Conservation (phyloP, 345 rosid genomes). For the Populus pruinosa region DNA sequence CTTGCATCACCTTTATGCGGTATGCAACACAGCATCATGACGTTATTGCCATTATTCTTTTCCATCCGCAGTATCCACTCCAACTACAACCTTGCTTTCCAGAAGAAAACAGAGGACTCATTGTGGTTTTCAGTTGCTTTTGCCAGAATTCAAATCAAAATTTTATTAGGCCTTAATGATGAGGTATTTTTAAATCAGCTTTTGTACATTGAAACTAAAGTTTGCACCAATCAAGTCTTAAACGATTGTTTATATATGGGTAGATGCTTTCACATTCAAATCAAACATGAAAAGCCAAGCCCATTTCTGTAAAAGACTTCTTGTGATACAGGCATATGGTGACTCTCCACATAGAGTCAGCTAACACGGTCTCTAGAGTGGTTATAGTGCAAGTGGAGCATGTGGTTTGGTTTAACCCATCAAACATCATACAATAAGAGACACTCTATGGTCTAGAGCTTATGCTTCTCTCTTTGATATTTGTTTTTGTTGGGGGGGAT, state of each 20-base stretch:
- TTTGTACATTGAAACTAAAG: neutral
- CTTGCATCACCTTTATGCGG: neutral
- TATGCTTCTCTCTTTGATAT: neutral
- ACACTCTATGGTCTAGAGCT: neutral
- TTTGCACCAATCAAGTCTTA: too few species aligned
- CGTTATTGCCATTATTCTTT: neutral
- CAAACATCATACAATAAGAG: neutral
- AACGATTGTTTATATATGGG: too few species aligned
- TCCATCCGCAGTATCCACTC: neutral
- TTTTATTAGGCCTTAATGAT: too few species aligned
- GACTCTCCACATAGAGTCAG: neutral
- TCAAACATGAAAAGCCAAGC: neutral
- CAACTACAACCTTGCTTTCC: neutral
- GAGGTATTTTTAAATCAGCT: neutral
- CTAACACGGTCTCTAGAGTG: neutral
- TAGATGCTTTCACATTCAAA: neutral
- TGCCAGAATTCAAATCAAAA: too few species aligned
- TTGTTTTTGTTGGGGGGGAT: neutral
- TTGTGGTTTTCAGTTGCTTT: neutral
- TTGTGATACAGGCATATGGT: neutral
- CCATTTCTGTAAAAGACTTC: neutral
- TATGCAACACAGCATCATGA: neutral
- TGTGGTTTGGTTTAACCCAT: neutral
- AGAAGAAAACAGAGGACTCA: neutral
- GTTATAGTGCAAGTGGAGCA: neutral